Conservation (phyloP, 2,329 filamentous ascomycete genomes). For the Penicillium sp. region DNA sequence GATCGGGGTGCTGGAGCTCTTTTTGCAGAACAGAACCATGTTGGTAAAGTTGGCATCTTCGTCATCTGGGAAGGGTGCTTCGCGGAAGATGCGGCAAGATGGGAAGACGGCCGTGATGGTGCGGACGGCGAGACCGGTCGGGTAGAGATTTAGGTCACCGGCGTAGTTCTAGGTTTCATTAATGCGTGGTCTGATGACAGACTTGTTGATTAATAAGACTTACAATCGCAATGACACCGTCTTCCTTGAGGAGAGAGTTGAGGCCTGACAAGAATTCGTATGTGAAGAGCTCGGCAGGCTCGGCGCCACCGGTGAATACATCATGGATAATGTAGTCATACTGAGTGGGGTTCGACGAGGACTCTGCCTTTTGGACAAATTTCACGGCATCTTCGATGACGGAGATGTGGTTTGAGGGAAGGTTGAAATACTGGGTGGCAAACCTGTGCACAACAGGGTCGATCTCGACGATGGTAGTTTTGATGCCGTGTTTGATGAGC, state of each 20-base stretch:
- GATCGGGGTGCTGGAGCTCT: slow-evolving; percentile 53
- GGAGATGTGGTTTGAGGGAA: slow-evolving; percentile 74
- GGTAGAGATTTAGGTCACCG: slow-evolving; percentile 75
- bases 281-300: slow-evolving; percentile 86
- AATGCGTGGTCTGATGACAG: slow-evolving; percentile 3
- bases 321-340: slow-evolving; percentile 97
- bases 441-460: slow-evolving; percentile 86
- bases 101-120: slow-evolving; percentile 83
- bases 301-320: slow-evolving; percentile 94
- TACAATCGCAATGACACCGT: slow-evolving; percentile 86
- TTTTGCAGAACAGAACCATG: slow-evolving; percentile 92
- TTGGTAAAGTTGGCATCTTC: slow-evolving; percentile 77
- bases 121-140: slow-evolving; percentile 73
- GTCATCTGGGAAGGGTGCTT: slow-evolving; percentile 55
- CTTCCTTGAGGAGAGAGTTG: slow-evolving; percentile 66
- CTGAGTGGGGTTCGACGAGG: slow-evolving; percentile 31
- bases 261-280: slow-evolving; percentile 75
- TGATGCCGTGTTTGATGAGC: slow-evolving; percentile 80
- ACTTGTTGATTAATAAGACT: slow-evolving; percentile 35
- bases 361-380: slow-evolving; percentile 57
- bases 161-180: slow-evolving; percentile 74
- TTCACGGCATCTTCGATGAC: slow-evolving; percentile 77
- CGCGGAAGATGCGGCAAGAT: slow-evolving; percentile 87
- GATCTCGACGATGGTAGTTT: slow-evolving; percentile 92
- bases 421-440: slow-evolving; percentile 76